These are phyloP conservation scores for Erythrophleum fordii DNA, from an alignment of 306 rosid species.

Conservation along the genomic window DNA sequence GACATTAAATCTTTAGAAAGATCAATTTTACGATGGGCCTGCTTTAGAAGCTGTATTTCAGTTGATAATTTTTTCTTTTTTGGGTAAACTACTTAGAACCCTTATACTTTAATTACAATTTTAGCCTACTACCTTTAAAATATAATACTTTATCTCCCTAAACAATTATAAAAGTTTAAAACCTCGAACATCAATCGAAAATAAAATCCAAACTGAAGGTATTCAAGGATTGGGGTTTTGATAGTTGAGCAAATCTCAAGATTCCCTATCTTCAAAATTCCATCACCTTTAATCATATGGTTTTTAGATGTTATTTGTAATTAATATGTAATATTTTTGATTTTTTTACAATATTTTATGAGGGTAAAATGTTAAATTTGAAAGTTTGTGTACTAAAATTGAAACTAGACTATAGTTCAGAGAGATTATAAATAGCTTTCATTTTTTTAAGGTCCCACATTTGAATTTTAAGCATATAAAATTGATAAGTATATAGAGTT, in stretches of 20 bases:
- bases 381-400: not conserved
- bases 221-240: not conserved
- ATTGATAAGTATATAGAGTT: not conserved
- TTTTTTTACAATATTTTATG: not conserved
- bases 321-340: not conserved
- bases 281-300: not conserved
- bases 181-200: not conserved
- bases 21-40: not conserved
- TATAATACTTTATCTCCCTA: not conserved
- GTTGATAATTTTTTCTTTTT: not conserved
- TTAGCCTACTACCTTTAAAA: not conserved
- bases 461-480: constrained; percentile 9
- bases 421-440: not conserved
- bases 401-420: not conserved
- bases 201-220: not conserved
- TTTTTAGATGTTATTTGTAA: not conserved
- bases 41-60: not conserved
- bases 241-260: not conserved
- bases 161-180: not conserved
- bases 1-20: not conserved
- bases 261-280: not conserved
- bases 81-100: not conserved
- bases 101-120: not conserved
- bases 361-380: not conserved
- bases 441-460: not conserved